These are phyloP conservation scores for Ogataea degrootiae DNA, from an alignment of 805 yeast genomes.

Conservation along the genomic window DNA sequence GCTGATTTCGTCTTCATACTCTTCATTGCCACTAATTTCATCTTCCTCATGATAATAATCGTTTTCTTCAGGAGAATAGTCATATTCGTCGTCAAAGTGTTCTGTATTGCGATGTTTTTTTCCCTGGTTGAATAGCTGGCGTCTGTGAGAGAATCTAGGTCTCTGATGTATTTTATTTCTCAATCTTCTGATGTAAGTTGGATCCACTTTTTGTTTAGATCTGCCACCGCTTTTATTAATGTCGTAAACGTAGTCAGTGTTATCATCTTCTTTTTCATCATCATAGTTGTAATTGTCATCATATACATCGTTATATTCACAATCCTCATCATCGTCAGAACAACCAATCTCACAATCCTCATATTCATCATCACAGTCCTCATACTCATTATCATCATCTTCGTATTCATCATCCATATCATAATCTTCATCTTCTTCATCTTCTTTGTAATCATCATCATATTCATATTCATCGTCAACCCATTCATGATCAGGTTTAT, in stretches of 20 bases:
- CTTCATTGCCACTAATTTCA: not conserved
- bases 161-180: no score
- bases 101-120: not conserved
- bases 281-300: not conserved
- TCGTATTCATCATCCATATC: not conserved
- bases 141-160: no score
- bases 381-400: not conserved
- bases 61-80: not conserved
- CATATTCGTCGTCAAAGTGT: not conserved
- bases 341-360: not conserved
- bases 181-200: no score
- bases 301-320: not conserved
- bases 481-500: not conserved
- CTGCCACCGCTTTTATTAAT: not conserved
- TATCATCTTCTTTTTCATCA: not conserved
- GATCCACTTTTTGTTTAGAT: not conserved
- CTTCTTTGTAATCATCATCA: not conserved
- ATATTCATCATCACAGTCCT: not conserved
- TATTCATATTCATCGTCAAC: not conserved
- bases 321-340: not conserved
- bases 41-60: not conserved
- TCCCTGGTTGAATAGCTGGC: no score
- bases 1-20: not conserved
- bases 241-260: not conserved
- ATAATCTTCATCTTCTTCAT: conserved; percentile 1